Evolutionary conservation across 1,284 basidiomycete species (phyloP), one percentile per base, ranked within the genome.

Genomic region (Apiotrichum gamsii): DNA sequence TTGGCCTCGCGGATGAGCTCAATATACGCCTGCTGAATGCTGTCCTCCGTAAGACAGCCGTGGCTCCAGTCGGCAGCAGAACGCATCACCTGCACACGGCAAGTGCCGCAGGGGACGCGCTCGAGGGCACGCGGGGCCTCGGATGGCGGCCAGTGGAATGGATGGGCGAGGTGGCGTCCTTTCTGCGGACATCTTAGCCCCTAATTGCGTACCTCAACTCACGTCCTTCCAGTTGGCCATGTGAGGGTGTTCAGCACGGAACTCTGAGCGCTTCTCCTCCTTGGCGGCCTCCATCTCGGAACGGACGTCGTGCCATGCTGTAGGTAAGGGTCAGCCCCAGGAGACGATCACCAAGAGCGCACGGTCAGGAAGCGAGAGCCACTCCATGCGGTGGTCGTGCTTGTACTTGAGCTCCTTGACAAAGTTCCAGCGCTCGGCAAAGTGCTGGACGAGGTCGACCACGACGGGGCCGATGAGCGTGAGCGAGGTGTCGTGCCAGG

Each of bases 11-110:
- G 68, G 61, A 96, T 96, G 60, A 95, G 57, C 58, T 89, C 78
- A 43, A 84, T 79, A 70, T 93, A 89, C 81, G 70, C 65, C 61
- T 69, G 89, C 72, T 91, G 89, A 48, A 93, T 86, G 67, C 84
- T 87, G 56, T 82, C 78, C 68, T 93, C 89, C 2, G 81, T 83
- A 56, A 91, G 75, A 19, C 90, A 85, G 16, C 90, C 90, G 64
- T 90, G 87, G 64, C 84, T 87, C 90, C 90, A 95, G 70, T 95
- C 90, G 3, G 78, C 82, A 15, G 90, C 84, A 53, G 86, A 89
- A 43, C 90, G 79, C 25, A 88, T 76, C 16, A 64, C 62, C 57
- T 71, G 69, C 5, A 68, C 63, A 6, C 64, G 56, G 23, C 57
- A 61, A 1, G 60, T 60, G 4, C 72, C 72, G 10, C 57, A 34